A percentile compares a stretch with the other conserved stretches of the same genome.
These are phyloP conservation scores for Vigna angularis DNA, from an alignment of 306 rosid genomes.

Conservation along the genomic window DNA sequence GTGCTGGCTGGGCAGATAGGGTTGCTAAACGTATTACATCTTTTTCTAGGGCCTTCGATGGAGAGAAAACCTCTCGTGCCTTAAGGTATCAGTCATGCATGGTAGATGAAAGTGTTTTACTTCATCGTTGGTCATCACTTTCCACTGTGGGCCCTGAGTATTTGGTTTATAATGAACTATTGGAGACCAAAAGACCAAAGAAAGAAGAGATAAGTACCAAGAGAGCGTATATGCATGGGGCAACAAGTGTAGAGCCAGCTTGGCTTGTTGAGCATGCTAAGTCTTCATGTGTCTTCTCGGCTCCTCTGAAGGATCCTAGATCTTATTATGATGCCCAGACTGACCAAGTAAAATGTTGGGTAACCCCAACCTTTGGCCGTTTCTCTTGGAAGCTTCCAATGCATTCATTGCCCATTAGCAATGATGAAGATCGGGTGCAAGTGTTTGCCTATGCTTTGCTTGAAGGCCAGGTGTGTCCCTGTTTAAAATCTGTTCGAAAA, in stretches of 20 bases:
- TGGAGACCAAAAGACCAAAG: constrained; percentile 74
- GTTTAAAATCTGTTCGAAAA: constrained; percentile 63
- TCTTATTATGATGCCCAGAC: constrained; percentile 71
- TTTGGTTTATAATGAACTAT: constrained; percentile 87
- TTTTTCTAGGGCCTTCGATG: constrained; percentile 54
- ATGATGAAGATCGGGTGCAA: constrained; percentile 48
- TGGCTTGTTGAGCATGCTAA: constrained; percentile 88
- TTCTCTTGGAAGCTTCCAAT: constrained; percentile 86
- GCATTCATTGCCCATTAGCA: constrained; percentile 55
- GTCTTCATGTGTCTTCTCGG: constrained; percentile 71
- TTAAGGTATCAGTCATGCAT: constrained; percentile 74
- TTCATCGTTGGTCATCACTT: constrained; percentile 77
- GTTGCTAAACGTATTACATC: constrained; percentile 78
- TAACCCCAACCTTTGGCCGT: constrained; percentile 73
- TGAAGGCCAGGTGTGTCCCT: constrained; percentile 85
- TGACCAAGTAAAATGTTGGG: constrained; percentile 73
- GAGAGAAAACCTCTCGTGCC: constrained; percentile 52
- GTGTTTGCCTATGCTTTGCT: constrained; percentile 85
- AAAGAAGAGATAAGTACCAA: constrained; percentile 71
- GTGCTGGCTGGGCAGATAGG: constrained; percentile 99
- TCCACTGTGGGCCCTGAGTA: constrained; percentile 76
- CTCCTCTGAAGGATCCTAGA: constrained; percentile 64
- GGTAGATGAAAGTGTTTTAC: constrained; percentile 73
- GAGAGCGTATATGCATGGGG: constrained; percentile 85
- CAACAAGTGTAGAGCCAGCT: constrained; percentile 73